A percentile compares a stretch with the other conserved stretches of the same genome.
Evolutionary conservation across 345 rosid species (phyloP).

Genomic region (Ceriops zippeliana): DNA sequence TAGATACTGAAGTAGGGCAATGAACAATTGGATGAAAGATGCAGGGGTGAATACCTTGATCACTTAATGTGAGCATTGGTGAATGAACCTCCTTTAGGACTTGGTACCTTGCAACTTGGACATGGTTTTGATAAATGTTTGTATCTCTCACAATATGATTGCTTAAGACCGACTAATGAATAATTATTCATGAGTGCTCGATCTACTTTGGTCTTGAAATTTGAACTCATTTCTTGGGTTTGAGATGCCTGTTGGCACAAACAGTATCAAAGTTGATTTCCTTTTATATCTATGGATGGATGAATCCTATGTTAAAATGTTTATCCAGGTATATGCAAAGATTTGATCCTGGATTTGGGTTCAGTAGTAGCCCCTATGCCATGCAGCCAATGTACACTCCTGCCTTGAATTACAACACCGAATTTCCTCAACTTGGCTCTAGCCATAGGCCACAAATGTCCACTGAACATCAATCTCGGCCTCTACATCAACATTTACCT

Average conservation of each 20-base stretch:
- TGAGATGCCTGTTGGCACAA: not conserved
- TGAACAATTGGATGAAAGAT: too few relatives aligned
- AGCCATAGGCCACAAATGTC: slow-evolving; percentile 56
- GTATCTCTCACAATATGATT: too few relatives aligned
- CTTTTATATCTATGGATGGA: not conserved
- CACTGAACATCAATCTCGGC: slow-evolving; percentile 52
- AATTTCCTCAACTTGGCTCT: slow-evolving; percentile 77
- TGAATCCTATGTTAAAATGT: slow-evolving; percentile 2
- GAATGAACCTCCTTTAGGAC: too few relatives aligned
- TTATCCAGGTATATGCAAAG: slow-evolving; percentile 62
- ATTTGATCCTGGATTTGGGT: slow-evolving; percentile 82
- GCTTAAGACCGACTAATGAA: not conserved
- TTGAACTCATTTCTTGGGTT: not conserved
- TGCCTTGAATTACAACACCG: slow-evolving; percentile 74
- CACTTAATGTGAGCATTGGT: too few relatives aligned
- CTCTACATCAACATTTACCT: slow-evolving; percentile 55
- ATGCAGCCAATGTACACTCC: slow-evolving; percentile 70
- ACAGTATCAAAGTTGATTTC: not conserved
- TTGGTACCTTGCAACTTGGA: too few relatives aligned
- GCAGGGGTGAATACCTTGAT: too few relatives aligned
- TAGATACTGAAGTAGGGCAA: too few relatives aligned
- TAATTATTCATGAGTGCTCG: not conserved
- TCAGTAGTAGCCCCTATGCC: slow-evolving; percentile 53
- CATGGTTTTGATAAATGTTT: too few relatives aligned
- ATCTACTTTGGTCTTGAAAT: not conserved